Evolutionary conservation across 805 yeast species (phyloP).

Genomic region (Phaffomyces antillensis): DNA sequence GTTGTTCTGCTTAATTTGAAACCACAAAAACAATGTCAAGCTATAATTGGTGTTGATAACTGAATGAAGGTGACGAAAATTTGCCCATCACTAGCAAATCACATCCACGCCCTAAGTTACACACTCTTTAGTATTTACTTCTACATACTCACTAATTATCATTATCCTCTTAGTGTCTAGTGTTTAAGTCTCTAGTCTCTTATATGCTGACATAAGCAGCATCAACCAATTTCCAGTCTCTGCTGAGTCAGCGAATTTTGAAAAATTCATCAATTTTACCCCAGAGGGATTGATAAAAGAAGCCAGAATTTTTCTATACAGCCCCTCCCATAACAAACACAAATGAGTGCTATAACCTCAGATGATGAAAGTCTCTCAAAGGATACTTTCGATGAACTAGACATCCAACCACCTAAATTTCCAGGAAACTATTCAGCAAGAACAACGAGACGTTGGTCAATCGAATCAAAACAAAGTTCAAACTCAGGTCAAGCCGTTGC

Average conservation of each 20-base stretch:
- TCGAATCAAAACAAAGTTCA: constrained; percentile 9
- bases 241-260: neutral
- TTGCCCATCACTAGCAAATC: no score
- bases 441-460: constrained; percentile 43
- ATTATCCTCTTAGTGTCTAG: no score
- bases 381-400: constrained; percentile 1
- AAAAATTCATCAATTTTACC: neutral
- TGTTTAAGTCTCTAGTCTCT: no score
- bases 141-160: no score
- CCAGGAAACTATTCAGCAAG: constrained; percentile 53
- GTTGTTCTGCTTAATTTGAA: no score
- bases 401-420: constrained; percentile 35
- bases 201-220: no score
- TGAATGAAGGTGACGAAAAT: no score
- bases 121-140: no score
- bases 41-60: no score
- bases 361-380: constrained; percentile 21
- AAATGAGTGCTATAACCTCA: constrained; percentile 27
- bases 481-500: constrained; percentile 11
- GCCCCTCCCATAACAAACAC: neutral
- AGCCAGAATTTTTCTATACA: neutral
- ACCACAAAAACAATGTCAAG: no score
- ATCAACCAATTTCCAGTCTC: no score
- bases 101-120: no score
- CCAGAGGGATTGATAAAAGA: constrained; percentile 1